These are phyloP conservation scores for Takakia lepidozioides DNA, from an alignment of 225 moss, liverwort and hornwort species.

Conservation along the genomic window DNA sequence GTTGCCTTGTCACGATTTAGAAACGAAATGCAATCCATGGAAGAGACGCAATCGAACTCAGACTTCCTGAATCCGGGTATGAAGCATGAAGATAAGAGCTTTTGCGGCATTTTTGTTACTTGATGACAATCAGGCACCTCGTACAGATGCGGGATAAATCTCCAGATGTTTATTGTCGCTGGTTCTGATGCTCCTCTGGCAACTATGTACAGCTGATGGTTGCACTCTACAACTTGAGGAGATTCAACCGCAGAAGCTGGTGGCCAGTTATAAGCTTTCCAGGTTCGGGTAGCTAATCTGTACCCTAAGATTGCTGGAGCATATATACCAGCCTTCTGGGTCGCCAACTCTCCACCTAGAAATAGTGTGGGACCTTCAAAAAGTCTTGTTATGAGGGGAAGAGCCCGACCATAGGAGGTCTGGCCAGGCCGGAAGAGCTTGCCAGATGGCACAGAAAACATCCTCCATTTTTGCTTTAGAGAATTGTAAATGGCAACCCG, in stretches of 20 bases:
- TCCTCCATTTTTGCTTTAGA: constrained; percentile 24
- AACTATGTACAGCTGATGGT: constrained; percentile 31
- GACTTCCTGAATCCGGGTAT: constrained; percentile 6
- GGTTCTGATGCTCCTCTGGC: constrained; percentile 15
- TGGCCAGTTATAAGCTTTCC: constrained; percentile 46
- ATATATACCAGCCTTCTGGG: constrained; percentile 9
- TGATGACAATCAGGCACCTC: constrained; percentile 30
- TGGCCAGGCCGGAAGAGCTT: constrained; percentile 18
- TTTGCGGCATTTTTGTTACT: constrained; percentile 41
- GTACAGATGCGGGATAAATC: constrained; percentile 19
- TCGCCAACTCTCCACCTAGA: constrained; percentile 22
- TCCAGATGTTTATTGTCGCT: constrained; percentile 31
- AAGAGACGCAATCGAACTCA: constrained; percentile 37
- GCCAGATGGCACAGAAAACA: constrained; percentile 19
- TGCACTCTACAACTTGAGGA: constrained; percentile 37
- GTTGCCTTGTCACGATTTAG: constrained; percentile 23
- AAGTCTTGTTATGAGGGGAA: constrained; percentile 25
- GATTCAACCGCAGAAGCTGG: constrained; percentile 12
- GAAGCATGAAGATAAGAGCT: constrained; percentile 21
- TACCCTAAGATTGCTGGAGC: constrained; percentile 16
- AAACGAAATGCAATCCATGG: constrained; percentile 41
- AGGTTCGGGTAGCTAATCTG: constrained; percentile 30
- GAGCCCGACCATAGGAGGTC: constrained; percentile 21
- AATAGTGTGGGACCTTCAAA: constrained; percentile 43
- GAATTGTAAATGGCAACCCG: constrained; percentile 42